phyloP scores from a whole-genome alignment of 2,329 filamentous ascomycete genomes.

The Exophiala calicioides region DNA sequence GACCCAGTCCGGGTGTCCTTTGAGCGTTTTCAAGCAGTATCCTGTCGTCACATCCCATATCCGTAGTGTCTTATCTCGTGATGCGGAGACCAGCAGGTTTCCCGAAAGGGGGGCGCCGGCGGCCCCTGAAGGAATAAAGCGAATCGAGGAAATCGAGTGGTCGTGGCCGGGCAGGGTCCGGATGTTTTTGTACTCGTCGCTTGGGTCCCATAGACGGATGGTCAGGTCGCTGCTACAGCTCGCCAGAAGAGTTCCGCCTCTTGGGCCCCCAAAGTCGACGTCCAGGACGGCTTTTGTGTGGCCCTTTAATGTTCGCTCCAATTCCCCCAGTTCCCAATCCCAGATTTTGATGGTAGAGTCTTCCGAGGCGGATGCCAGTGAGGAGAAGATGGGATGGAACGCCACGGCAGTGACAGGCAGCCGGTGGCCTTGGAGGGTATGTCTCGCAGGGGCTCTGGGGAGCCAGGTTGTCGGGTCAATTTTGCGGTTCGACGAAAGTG shows the following conservation, averaged over 20 bases:
- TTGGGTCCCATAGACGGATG: conserved; percentile 93
- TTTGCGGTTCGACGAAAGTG: conserved; percentile 71
- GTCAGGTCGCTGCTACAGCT: conserved; percentile 87
- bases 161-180: conserved; percentile 88
- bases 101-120: conserved; percentile 76
- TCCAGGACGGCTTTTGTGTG: conserved; percentile 88
- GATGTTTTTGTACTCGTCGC: conserved; percentile 93
- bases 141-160: conserved; percentile 83
- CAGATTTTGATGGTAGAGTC: conserved; percentile 95
- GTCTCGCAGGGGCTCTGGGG: conserved; percentile 76
- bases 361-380: conserved; percentile 84
- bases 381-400: conserved; percentile 90
- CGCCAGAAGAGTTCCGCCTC: conserved; percentile 74
- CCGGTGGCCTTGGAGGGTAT: conserved; percentile 81
- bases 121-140: conserved; percentile 82
- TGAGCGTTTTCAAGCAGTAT: conserved; percentile 87
- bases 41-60: conserved; percentile 95
- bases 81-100: conserved; percentile 83
- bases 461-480: conserved; percentile 88
- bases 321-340: conserved; percentile 93
- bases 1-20: conserved; percentile 88
- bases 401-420: conserved; percentile 81
- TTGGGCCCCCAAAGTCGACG: conserved; percentile 84
- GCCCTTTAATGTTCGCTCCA: conserved; percentile 86
- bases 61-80: conserved; percentile 77